phyloP scores from a whole-genome alignment of 2,329 filamentous ascomycete genomes.

The Escovopsis sp. region DNA sequence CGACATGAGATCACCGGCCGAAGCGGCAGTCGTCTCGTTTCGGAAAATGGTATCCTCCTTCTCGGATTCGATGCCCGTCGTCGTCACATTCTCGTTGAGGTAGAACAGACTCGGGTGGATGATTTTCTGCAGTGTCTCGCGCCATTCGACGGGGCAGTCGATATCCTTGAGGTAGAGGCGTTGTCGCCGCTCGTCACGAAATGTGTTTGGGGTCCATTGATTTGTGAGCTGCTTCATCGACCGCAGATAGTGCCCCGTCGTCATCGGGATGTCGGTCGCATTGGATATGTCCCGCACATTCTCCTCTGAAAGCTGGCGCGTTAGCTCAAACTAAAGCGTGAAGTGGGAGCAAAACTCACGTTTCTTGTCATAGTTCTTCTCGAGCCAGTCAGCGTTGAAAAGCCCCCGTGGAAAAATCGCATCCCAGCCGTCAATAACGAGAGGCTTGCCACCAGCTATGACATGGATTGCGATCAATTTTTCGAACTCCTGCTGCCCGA shows the following conservation, averaged over 20 bases:
- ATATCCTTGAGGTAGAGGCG: conserved; percentile 94
- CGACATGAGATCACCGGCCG: conserved; percentile 88
- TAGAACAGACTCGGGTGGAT: conserved; percentile 81
- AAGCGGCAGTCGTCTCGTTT: conserved; percentile 44
- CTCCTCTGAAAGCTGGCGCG: conserved; percentile 43
- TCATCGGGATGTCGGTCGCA: conserved; percentile 65
- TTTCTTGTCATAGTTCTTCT: conserved; percentile 64
- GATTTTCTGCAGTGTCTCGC: conserved; percentile 58
- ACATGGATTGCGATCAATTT: conserved; percentile 74
- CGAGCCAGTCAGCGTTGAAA: conserved; percentile 71
- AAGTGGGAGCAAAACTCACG: conserved; percentile 33
- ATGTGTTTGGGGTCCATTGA: conserved; percentile 64
- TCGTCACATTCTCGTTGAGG: conserved; percentile 62
- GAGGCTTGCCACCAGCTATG: conserved; percentile 67
- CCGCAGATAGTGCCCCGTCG: conserved; percentile 77
- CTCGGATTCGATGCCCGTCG: conserved; percentile 17
- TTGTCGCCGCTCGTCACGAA: conserved; percentile 64
- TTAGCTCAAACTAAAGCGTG: conserved; percentile 9
- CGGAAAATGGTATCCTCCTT: conserved; percentile 26
- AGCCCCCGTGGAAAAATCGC: conserved; percentile 58
- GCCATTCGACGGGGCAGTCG: conserved; percentile 82
- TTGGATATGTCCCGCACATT: conserved; percentile 67
- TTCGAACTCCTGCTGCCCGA: conserved; percentile 70
- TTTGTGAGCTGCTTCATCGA: conserved; percentile 74
- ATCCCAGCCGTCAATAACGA: conserved; percentile 86